Evolutionary conservation across 75 land plant genomes (phyloP), one percentile per base, ranked within the genome.

Genomic region (Sequoia sempervirens): DNA sequence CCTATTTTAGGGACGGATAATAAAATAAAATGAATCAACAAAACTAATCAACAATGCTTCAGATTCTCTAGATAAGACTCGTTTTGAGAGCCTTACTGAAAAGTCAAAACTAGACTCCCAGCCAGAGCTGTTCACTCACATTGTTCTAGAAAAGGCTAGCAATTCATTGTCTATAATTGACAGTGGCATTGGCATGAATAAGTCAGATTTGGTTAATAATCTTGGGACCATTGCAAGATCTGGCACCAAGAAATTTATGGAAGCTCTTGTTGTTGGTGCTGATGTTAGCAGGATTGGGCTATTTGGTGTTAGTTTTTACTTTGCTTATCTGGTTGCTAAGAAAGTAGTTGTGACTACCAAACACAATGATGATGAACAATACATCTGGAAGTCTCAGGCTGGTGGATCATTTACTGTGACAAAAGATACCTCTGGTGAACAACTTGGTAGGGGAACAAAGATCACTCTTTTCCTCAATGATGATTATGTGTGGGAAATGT

Each of bases 261-360:
- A 90, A 53, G 94, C 94, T 2, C 81, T 92, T 15, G 88, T 90
- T 54, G 94, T 92, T 80, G 94, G 95, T 66, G 95, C 93, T 26
- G 94, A 94, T 88, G 91, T 94, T 17, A 92, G 93, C 84, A 92
- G 92, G 92, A 94, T 94, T 83, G 94, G 94, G 11, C 93, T 92
- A 82, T 87, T 92, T 83, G 93, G 93, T 83, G 93, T 92, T n/a
- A 93, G n/a, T 38, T 92, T 92, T 87, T 92, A 91, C 84, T 91
- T 91, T 6, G 91, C 93, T 0, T 92, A 91, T 80, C 82, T 92
- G 26, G 94, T 92, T 8, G 91, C 94, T 2, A 89, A 91, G 85
- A 89, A 87, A n/a, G n/a, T n/a, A 64, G 94, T 92, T 36, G 91
- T 92, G 3, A 87, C 87, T 1, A 82, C 91, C 5, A 45, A 45